These are phyloP conservation scores for Suhomyces sp. DNA, from an alignment of 805 yeast genomes.

Conservation along the genomic window DNA sequence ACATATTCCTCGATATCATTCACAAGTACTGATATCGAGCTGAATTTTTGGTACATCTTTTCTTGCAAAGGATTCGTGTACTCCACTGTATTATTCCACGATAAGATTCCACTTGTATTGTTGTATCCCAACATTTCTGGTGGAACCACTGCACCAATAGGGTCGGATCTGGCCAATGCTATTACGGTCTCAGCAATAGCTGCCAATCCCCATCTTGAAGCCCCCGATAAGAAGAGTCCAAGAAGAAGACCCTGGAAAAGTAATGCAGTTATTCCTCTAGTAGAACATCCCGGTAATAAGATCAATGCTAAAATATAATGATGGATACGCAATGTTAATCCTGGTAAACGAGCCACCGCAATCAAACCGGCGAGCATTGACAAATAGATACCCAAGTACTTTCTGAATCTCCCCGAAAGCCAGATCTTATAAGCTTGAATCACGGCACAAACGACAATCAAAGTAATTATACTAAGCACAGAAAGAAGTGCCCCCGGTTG, in stretches of 20 bases:
- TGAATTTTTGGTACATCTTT: conserved; percentile 27
- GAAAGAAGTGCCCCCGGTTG: conserved; percentile 79
- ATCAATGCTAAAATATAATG: conserved; percentile 75
- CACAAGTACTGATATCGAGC: conserved; percentile 63
- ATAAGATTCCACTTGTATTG: conserved; percentile 27
- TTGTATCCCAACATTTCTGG: conserved; percentile 45
- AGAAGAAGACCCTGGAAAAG: conserved; percentile 80
- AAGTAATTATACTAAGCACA: conserved; percentile 47
- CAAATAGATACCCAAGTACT: conserved; percentile 56
- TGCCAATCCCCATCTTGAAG: conserved; percentile 91
- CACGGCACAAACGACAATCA: conserved; percentile 52
- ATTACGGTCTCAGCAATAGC: conserved; percentile 77
- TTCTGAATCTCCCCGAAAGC: conserved; percentile 68
- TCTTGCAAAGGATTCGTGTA: conserved; percentile 10
- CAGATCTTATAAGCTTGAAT: conserved; percentile 79
- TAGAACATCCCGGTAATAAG: conserved; percentile 80
- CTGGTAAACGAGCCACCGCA: conserved; percentile 53
- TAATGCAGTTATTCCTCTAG: conserved; percentile 67
- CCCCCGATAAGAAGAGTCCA: conserved; percentile 81
- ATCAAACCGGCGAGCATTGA: conserved; percentile 44
- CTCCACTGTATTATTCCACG: conserved; percentile 31
- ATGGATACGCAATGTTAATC: conserved; percentile 74
- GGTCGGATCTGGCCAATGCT: conserved; percentile 71
- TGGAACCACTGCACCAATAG: conserved; percentile 54
- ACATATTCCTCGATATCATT: conserved; percentile 79